Base-by-base conservation (phyloP, 108 stramenopile genomes). In the Pseudonitzschia pungens region DNA sequence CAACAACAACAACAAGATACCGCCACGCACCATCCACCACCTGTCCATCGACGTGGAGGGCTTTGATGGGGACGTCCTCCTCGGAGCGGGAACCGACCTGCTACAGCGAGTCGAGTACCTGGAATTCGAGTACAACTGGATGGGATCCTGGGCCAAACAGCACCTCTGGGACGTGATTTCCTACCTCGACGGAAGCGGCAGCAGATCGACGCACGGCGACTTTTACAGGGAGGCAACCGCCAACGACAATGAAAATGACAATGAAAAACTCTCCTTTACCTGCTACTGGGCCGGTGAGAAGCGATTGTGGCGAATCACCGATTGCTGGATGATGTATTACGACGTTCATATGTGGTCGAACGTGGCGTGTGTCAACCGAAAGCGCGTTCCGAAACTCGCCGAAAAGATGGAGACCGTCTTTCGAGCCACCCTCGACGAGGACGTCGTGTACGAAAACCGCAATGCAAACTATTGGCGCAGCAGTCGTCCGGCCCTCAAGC, bases 331-430 rank as follows among this genome's bases (percentile, higher is more conserved):
- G 67, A 29, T 50, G 20, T 63, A 84, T 5, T 71, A 84, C 63
- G 81, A 77, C 32, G 24, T 80, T 2, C 83, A 81, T 3, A 54
- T 40, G 14, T 91, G 90, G 90, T 81, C 84, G 14, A 91, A 91
- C 76, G 78, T 91, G 7, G 90, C 87, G 4, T 91, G 90, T 74
- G 90, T 84, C 1, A 82, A 87, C 65, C 44, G 79, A 27, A 70
- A 69, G 4, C 24, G 71, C 10, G 85, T 57, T n/a, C 52, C 70
- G 18, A 18, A 54, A 4, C 60, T 91, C 0, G 81, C 79, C 12
- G 60, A 58, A 29, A 64, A 57, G 9, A 91, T 91, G 89, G 89
- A 91, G 70, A 33, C 45, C 9, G 43, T 73, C 32, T 90, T 90
- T 69, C 59, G 56, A 15, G 50, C 67, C 15, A 84, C 83, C 3